Conservation (phyloP, 192 early-diverging fungal species). For the Podila epigama region DNA sequence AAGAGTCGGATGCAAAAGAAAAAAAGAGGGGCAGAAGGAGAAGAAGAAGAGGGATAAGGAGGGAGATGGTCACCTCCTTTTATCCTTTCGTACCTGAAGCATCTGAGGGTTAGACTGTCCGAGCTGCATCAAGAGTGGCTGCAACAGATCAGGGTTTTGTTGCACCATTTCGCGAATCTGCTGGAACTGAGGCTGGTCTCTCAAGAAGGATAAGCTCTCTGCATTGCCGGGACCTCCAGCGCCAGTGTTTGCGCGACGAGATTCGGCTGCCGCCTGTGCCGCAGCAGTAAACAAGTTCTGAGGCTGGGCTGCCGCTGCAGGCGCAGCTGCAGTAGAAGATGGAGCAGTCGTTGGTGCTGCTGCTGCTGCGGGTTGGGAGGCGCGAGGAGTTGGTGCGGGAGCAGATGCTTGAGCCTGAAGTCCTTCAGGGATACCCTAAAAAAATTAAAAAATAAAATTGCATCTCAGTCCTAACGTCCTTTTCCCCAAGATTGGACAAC, state of each 20-base stretch:
- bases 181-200: slow-evolving; percentile 89
- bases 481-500: not conserved
- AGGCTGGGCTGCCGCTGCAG: slow-evolving; percentile 34
- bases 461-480: not conserved
- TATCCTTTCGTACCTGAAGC: slow-evolving; percentile 52
- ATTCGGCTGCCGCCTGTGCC: slow-evolving; percentile 52
- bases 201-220: slow-evolving; percentile 61
- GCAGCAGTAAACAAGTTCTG: slow-evolving; percentile 71
- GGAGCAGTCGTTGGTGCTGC: slow-evolving; percentile 30
- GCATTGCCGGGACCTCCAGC: slow-evolving; percentile 49
- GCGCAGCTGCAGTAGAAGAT: not conserved
- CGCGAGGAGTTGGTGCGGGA: slow-evolving; percentile 37
- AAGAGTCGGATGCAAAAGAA: not conserved
- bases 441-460: slow-evolving; percentile 10
- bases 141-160: slow-evolving; percentile 84
- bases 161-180: slow-evolving; percentile 89
- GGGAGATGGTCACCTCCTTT: not conserved
- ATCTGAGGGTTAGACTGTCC: slow-evolving; percentile 87
- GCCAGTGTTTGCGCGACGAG: slow-evolving; percentile 37
- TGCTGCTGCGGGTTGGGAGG: slow-evolving; percentile 35
- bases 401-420: slow-evolving; percentile 59
- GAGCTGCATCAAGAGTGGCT: slow-evolving; percentile 85
- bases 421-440: slow-evolving; percentile 83
- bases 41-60: too few species aligned
- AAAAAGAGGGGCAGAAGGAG: too few species aligned